Percentiles rank a stretch among this genome's conserved stretches.
phyloP scores from a whole-genome alignment of 2,329 filamentous ascomycete species.

The Stachybotrys echinatus region DNA sequence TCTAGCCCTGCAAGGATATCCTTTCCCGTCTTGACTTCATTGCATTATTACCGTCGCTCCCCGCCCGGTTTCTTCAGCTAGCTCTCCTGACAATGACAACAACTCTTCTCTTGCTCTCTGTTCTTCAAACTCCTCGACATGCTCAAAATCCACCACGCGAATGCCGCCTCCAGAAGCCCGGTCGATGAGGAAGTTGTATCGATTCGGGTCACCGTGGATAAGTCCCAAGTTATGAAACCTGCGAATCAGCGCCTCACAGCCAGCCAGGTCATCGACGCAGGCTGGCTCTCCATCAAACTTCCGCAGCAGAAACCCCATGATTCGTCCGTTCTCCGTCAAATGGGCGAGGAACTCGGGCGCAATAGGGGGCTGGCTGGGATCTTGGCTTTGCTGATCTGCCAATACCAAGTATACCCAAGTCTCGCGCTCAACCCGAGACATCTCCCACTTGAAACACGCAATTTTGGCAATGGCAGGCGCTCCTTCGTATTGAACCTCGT shows the following conservation, averaged over 20 bases:
- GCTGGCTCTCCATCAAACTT: slow-evolving; percentile 24
- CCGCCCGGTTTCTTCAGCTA: slow-evolving; percentile 22
- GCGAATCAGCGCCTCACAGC: slow-evolving; percentile 18
- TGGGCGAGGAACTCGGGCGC: slow-evolving; percentile 27
- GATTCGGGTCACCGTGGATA: slow-evolving; percentile 30
- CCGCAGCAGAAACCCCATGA: slow-evolving; percentile 28
- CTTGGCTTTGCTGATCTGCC: no score
- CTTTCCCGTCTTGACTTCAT: no score
- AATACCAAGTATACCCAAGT: slow-evolving; percentile 19
- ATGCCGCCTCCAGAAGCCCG: slow-evolving; percentile 15
- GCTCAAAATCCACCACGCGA: slow-evolving; percentile 26
- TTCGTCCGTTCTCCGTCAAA: slow-evolving; percentile 25
- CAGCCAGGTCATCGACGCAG: slow-evolving; percentile 16
- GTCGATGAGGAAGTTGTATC: slow-evolving; percentile 31
- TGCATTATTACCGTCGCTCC: no score
- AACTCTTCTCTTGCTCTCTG: slow-evolving; percentile 20
- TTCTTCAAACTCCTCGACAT: slow-evolving; percentile 13
- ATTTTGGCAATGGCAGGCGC: slow-evolving; percentile 28
- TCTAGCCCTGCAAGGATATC: no score
- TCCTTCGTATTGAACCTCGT: no score
- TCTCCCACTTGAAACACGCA: slow-evolving; percentile 23
- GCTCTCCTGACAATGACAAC: slow-evolving; percentile 18
- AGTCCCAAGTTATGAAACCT: slow-evolving; percentile 21
- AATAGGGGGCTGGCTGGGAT: slow-evolving; percentile 17
- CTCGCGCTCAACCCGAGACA: slow-evolving; percentile 22